Evolutionary conservation across 148 eudicot genomes (phyloP).

Genomic region (Euryodendron excelsum): DNA sequence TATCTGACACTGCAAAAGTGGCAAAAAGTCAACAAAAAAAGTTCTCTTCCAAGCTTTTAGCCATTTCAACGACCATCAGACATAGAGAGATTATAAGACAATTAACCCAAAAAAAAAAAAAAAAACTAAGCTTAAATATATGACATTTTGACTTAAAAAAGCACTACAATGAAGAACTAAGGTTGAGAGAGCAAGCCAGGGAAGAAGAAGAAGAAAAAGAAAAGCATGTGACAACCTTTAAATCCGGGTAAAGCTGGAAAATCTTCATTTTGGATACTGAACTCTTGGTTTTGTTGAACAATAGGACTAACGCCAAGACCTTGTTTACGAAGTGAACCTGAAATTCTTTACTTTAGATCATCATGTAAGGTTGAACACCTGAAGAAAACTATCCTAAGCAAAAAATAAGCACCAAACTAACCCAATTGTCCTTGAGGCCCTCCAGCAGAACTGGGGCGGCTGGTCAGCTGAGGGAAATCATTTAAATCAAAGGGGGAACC

Average conservation of each 20-base stretch:
- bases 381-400: not conserved
- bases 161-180: not conserved
- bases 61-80: not conserved
- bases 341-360: conserved; percentile 24
- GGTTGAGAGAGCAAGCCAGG: not conserved
- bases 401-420: conserved; percentile 24
- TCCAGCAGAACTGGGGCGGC: conserved; percentile 95
- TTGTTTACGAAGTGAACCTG: conserved; percentile 88
- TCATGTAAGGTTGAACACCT: conserved; percentile 10
- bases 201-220: too few relatives aligned
- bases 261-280: conserved; percentile 98
- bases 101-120: not conserved
- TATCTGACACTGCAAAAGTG: not conserved
- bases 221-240: conserved; percentile 55
- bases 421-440: conserved; percentile 97
- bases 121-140: too few relatives aligned
- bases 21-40: not conserved
- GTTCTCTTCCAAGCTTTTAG: not conserved
- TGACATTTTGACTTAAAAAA: not conserved
- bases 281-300: conserved; percentile 95
- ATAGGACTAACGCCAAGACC: conserved; percentile 93
- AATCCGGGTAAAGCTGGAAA: conserved; percentile 97
- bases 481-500: conserved; percentile 87
- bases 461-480: conserved; percentile 90
- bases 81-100: not conserved